Base-by-base conservation (phyloP, 768 basidiomycete genomes). In the Tricholoma bakamatsutake region DNA sequence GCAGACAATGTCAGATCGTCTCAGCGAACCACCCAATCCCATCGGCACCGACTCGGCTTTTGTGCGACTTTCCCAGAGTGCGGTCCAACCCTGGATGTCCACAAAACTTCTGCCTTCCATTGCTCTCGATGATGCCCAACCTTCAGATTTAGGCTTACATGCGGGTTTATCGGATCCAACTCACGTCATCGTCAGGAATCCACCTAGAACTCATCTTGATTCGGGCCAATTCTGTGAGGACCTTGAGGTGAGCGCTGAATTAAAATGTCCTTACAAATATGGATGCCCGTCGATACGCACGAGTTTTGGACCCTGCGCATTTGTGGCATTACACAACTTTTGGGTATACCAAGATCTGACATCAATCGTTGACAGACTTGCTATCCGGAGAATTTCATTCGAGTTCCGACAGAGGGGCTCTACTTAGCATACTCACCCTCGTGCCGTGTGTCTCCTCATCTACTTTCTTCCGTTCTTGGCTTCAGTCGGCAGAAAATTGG, bases 151-250 rank as follows among this genome's bases (percentile, higher is more conserved):
- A 33, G 34, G 55, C 17, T 39, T 49, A 35, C 51, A 48, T 40
- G 55, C 35, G 12, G 54, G 42, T 52, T 53, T 46, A 37, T 34
- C 53, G 54, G 56, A 33, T 10, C 54, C 28, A 27, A 51, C 53
- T 17, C 53, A 52, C 34, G 54, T 67, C 43, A 49, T 68, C 21
- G 68, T 72, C 33, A 64, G 69, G 59, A 64, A 70, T 55, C 67
- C 71, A 21, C 69, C 69, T 5, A 63, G 68, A 51, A 64, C 67
- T 51, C 63, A 61, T 12, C 67, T 69, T 53, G 63, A 57, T 18
- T 50, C 56, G 55, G 60, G 57, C n/a, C 47, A 58, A 33, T 52
- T 57, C 34, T 33, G 34, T 39, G 56, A 63, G 43, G 62, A 58
- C 55, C 62, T 63, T 34, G 61, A 69, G 67, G 71, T 72, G 61